phyloP scores from a whole-genome alignment of 768 basidiomycete genomes.

The Chalciporus sphaerocephalus region DNA sequence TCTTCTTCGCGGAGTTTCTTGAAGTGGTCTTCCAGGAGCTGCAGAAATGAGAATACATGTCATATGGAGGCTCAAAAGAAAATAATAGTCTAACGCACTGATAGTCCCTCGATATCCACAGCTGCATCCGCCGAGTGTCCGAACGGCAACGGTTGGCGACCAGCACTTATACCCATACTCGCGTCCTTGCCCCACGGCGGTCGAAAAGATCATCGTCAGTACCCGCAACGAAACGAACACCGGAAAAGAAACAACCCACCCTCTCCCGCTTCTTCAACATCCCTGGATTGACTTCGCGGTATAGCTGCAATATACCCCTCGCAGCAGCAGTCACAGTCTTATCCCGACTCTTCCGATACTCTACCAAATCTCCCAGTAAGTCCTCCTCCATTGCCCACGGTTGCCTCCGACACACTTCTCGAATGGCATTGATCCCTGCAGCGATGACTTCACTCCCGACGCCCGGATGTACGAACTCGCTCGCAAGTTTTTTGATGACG shows the following conservation, averaged over 20 bases:
- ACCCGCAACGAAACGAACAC: background rate
- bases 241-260: constrained; percentile 38
- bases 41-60: background rate
- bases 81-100: constrained; percentile 45
- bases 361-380: constrained; percentile 84
- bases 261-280: constrained; percentile 87
- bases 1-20: constrained; percentile 64
- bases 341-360: constrained; percentile 93
- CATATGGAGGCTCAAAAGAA: background rate
- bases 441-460: constrained; percentile 94
- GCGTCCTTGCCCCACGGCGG: constrained; percentile 81
- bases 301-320: constrained; percentile 81
- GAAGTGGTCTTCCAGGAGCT: constrained; percentile 89
- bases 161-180: constrained; percentile 65
- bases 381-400: constrained; percentile 98
- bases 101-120: constrained; percentile 85
- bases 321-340: constrained; percentile 90
- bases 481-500: constrained; percentile 84
- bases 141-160: constrained; percentile 68
- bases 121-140: constrained; percentile 74
- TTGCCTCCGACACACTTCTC: constrained; percentile 91
- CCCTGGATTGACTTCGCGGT: constrained; percentile 92
- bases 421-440: constrained; percentile 92
- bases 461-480: constrained; percentile 96
- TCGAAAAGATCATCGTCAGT: constrained; percentile 9